These are phyloP conservation scores for Neofusicoccum sp. DNA, from an alignment of 2,329 filamentous ascomycete genomes.

Conservation along the genomic window DNA sequence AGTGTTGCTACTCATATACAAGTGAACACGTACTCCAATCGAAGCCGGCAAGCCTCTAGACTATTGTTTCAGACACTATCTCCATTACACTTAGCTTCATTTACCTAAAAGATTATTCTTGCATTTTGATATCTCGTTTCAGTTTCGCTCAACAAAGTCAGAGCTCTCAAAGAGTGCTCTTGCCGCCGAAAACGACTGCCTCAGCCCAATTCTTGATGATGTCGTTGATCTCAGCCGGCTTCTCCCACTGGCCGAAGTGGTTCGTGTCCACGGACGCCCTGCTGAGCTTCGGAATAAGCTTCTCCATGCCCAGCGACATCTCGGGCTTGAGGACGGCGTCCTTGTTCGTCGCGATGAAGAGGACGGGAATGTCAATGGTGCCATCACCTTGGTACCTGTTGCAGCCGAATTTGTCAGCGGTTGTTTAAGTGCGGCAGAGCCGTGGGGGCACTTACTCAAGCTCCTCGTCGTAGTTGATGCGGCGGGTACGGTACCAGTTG, in stretches of 20 bases:
- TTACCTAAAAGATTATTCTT: too few relatives aligned
- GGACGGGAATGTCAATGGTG: conserved; percentile 52
- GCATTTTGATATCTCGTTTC: too few relatives aligned
- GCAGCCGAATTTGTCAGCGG: conserved; percentile 20
- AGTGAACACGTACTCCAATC: too few relatives aligned
- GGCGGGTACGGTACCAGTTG: conserved; percentile 83
- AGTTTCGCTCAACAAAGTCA: background rate
- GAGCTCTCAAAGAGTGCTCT: conserved; percentile 47
- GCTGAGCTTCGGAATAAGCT: conserved; percentile 65
- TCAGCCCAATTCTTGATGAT: conserved; percentile 70
- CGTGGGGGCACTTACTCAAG: conserved; percentile 36
- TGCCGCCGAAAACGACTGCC: conserved; percentile 52
- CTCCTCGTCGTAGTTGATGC: conserved; percentile 79
- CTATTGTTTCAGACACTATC: too few relatives aligned
- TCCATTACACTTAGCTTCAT: too few relatives aligned
- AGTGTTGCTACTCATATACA: too few relatives aligned
- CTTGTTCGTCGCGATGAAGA: conserved; percentile 73
- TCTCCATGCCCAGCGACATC: conserved; percentile 73
- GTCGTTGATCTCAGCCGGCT: conserved; percentile 69
- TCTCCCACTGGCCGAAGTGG: conserved; percentile 86
- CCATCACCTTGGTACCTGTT: conserved; percentile 33
- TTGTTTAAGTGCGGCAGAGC: background rate
- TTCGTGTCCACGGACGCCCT: conserved; percentile 66
- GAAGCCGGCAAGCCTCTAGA: too few relatives aligned
- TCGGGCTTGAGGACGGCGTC: conserved; percentile 74